These are phyloP conservation scores for Zangia roseola DNA, from an alignment of 768 basidiomycete species.

Conservation along the genomic window DNA sequence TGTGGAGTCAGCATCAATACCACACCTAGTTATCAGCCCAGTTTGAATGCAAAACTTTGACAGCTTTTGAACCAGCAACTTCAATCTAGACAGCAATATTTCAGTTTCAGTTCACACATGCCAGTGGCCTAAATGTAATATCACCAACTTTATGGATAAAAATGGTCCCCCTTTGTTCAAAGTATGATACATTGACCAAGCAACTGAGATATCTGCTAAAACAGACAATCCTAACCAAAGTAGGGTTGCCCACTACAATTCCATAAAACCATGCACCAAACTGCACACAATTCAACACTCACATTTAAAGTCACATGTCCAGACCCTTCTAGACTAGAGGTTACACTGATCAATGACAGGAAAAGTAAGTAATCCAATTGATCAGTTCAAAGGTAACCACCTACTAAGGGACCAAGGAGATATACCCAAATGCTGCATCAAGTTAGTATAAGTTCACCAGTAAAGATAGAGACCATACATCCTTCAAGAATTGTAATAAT, in stretches of 20 bases:
- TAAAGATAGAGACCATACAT: conserved; percentile 7
- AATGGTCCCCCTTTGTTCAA: conserved; percentile 9
- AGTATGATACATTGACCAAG: conserved; percentile 17
- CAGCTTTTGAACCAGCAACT: conserved; percentile 14
- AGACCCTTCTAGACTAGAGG: not conserved
- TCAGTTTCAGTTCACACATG: not conserved
- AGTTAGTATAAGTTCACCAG: conserved; percentile 1
- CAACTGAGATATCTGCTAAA: conserved; percentile 21
- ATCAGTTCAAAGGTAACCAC: not conserved
- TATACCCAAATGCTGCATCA: conserved; percentile 16
- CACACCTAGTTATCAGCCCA: conserved; percentile 25
- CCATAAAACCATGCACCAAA: not conserved
- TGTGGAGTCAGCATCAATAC: not conserved
- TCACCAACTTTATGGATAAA: conserved; percentile 12
- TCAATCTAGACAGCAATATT: conserved; percentile 5
- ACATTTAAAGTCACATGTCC: not conserved
- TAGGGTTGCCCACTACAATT: conserved; percentile 18
- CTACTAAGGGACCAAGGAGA: conserved; percentile 11
- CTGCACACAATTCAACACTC: not conserved
- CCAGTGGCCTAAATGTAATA: too few species aligned
- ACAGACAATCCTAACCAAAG: conserved; percentile 23
- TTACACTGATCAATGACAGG: conserved; percentile 1
- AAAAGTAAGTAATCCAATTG: not conserved
- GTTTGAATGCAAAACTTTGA: conserved; percentile 25
- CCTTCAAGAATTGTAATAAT: conserved; percentile 19